Percentiles rank a stretch among this genome's conserved stretches.
phyloP scores from a whole-genome alignment of 2,329 filamentous ascomycete species.

The Fusarium sp. region DNA sequence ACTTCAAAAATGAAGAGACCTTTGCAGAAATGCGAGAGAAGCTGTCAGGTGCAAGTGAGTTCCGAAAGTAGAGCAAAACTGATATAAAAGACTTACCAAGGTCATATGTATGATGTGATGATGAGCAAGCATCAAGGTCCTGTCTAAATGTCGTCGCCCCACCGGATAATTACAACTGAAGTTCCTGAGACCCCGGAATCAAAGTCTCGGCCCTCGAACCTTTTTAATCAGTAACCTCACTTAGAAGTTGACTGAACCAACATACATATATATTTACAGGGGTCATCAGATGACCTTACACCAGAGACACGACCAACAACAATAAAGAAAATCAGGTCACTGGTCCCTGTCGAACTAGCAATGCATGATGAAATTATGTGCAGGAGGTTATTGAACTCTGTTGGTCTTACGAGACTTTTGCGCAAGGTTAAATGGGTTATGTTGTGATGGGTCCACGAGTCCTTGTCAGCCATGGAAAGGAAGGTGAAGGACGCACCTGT shows the following conservation, averaged over 20 bases:
- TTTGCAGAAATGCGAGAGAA: not conserved
- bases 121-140: not conserved
- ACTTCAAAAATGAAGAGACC: not conserved
- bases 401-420: not conserved
- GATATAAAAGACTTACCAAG: rapidly evolving
- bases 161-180: not conserved
- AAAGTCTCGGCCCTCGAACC: rapidly evolving
- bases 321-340: not conserved
- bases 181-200: rapidly evolving
- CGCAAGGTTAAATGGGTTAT: not conserved
- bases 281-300: not conserved
- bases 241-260: not conserved
- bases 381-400: not conserved
- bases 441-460: rapidly evolving
- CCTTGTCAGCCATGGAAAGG: rapidly evolving
- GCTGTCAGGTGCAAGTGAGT: not conserved
- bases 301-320: not conserved
- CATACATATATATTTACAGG: not conserved
- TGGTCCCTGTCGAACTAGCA: not conserved
- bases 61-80: not conserved
- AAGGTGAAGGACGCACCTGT: not conserved
- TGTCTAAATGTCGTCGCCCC: rapidly evolving
- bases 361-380: not conserved
- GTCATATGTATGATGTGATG: rapidly evolving
- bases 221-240: not conserved